These are phyloP conservation scores for Hypoxylon sp. DNA, from an alignment of 2,329 filamentous ascomycete genomes.

Conservation along the genomic window DNA sequence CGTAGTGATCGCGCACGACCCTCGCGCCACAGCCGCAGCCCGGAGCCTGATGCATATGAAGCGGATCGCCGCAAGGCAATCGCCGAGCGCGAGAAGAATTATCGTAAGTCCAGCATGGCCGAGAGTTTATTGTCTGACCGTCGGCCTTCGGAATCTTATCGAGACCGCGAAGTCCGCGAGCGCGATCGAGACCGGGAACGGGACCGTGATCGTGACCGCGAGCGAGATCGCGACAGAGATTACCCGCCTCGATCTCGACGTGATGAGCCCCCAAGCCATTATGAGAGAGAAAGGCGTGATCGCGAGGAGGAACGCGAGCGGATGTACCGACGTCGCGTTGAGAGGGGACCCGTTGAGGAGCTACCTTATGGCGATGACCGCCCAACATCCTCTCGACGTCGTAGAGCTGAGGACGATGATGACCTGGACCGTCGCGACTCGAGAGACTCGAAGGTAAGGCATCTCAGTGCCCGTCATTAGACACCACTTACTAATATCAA, in stretches of 20 bases:
- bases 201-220: slow-evolving; percentile 55
- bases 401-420: slow-evolving; percentile 82
- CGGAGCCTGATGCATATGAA: slow-evolving; percentile 95
- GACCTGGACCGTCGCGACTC: slow-evolving; percentile 74
- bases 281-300: slow-evolving; percentile 88
- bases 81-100: slow-evolving; percentile 92
- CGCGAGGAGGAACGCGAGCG: slow-evolving; percentile 92
- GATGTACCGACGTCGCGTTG: slow-evolving; percentile 80
- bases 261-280: slow-evolving; percentile 73
- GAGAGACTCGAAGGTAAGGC: slow-evolving; percentile 74
- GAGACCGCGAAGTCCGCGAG: slow-evolving; percentile 57
- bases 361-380: slow-evolving; percentile 88
- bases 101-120: slow-evolving; percentile 82
- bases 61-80: slow-evolving; percentile 94
- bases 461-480: background rate
- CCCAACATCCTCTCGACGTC: slow-evolving; percentile 75
- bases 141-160: slow-evolving; percentile 61
- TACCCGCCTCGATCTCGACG: slow-evolving; percentile 67
- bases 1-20: slow-evolving; percentile 66
- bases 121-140: slow-evolving; percentile 70
- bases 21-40: slow-evolving; percentile 80
- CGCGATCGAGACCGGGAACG: slow-evolving; percentile 55
- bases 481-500: slow-evolving; percentile 47
- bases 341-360: slow-evolving; percentile 81
- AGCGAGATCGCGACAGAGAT: slow-evolving; percentile 61